phyloP scores from a whole-genome alignment of 306 rosid species.

The Dryas octopetala region DNA sequence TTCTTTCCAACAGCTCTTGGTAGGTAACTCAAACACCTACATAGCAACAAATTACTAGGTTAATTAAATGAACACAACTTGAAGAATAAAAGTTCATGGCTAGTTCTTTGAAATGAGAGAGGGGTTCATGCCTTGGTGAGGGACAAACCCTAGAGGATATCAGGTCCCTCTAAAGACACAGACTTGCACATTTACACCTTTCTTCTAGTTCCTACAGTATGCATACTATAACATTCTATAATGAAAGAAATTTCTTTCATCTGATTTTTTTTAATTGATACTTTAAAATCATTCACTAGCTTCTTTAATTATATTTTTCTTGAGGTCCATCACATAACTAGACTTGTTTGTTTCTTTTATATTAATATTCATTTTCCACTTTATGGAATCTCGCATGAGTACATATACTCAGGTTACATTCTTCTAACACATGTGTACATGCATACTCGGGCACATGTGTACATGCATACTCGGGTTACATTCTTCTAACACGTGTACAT shows the following conservation, averaged over 20 bases:
- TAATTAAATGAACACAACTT: constrained; percentile 8
- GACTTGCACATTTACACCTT: not conserved
- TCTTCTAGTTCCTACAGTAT: not conserved
- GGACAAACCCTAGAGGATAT: constrained; percentile 5
- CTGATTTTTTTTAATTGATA: not conserved
- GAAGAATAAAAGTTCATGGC: not conserved
- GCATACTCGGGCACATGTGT: not conserved
- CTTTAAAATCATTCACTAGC: not conserved
- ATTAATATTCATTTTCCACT: not conserved
- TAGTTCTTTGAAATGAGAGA: not conserved
- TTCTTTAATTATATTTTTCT: not conserved
- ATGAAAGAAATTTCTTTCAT: constrained; percentile 3
- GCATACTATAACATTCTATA: not conserved
- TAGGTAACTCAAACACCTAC: constrained; percentile 89
- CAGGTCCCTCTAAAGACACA: not conserved
- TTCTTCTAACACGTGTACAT: not conserved
- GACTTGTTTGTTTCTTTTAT: not conserved
- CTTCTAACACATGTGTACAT: not conserved
- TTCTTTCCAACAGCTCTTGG: constrained; percentile 87
- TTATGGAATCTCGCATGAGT: not conserved
- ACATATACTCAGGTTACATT: not conserved
- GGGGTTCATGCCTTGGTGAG: not conserved
- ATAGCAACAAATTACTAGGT: constrained; percentile 23
- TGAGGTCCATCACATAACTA: not conserved
- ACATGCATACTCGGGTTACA: not conserved